phyloP scores from a whole-genome alignment of 192 early-diverging fungal species.

The Cetraspora pellucida region DNA sequence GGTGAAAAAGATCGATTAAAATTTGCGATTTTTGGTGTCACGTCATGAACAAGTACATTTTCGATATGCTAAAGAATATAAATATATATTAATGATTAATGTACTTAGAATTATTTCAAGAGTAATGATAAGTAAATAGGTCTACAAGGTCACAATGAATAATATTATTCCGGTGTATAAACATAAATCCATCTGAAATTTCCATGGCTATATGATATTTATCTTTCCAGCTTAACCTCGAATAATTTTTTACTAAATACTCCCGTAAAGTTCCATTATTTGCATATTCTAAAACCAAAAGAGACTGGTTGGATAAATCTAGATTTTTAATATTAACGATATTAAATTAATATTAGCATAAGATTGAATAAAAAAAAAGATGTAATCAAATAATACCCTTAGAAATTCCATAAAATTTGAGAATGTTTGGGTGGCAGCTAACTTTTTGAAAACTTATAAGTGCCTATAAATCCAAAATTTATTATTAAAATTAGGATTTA shows the following conservation, averaged over 20 bases:
- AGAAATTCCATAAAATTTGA: too few species aligned
- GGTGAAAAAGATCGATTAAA: background rate
- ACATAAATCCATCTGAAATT: background rate
- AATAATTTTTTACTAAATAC: background rate
- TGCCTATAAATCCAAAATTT: too few species aligned
- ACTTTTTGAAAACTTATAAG: too few species aligned
- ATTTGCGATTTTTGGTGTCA: conserved; percentile 4
- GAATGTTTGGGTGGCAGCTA: too few species aligned
- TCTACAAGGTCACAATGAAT: conserved; percentile 6
- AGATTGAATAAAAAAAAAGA: too few species aligned
- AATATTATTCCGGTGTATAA: conserved; percentile 3
- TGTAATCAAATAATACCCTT: too few species aligned
- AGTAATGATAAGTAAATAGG: background rate
- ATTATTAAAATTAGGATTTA: too few species aligned
- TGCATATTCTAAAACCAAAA: background rate
- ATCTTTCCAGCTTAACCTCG: background rate
- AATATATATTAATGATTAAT: background rate
- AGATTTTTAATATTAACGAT: background rate
- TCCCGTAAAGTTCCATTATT: background rate
- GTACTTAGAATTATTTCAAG: background rate
- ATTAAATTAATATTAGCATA: too few species aligned
- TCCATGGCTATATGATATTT: background rate
- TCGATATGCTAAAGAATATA: background rate
- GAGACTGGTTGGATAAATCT: background rate
- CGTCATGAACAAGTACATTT: background rate